Conservation (phyloP, 306 rosid genomes). For the Cicer yamashitae region DNA sequence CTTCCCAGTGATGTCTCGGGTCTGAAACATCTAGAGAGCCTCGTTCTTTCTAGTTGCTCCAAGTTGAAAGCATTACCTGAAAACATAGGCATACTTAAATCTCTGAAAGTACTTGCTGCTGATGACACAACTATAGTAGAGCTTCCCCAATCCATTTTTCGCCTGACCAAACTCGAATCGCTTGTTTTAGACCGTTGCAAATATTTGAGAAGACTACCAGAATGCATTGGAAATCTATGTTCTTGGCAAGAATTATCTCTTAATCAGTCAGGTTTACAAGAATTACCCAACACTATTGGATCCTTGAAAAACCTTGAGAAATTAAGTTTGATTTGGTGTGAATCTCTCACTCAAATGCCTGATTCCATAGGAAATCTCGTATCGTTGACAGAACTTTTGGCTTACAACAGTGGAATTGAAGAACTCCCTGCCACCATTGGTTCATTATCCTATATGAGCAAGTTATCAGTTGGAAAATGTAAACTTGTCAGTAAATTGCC, state of each 20-base stretch:
- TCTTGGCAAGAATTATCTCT: slow-evolving; percentile 62
- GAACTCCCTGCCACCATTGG: slow-evolving; percentile 65
- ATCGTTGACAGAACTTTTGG: slow-evolving; percentile 44
- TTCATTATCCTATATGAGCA: slow-evolving; percentile 52
- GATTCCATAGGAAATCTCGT: slow-evolving; percentile 54
- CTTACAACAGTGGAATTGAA: slow-evolving; percentile 41
- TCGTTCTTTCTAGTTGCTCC: slow-evolving; percentile 53
- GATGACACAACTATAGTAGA: slow-evolving; percentile 51
- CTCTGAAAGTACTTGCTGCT: slow-evolving; percentile 55
- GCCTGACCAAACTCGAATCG: slow-evolving; percentile 56
- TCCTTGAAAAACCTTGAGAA: slow-evolving; percentile 61
- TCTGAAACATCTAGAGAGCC: slow-evolving; percentile 58
- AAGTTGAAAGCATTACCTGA: slow-evolving; percentile 57
- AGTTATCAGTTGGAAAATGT: slow-evolving; percentile 49
- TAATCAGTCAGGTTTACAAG: slow-evolving; percentile 49
- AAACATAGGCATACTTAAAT: slow-evolving; percentile 51
- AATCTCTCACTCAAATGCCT: slow-evolving; percentile 57
- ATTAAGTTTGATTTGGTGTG: slow-evolving; percentile 53
- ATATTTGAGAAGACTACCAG: slow-evolving; percentile 52
- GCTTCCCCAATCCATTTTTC: slow-evolving; percentile 60
- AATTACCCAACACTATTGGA: slow-evolving; percentile 61
- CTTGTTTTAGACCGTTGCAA: slow-evolving; percentile 52
- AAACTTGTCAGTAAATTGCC: slow-evolving; percentile 51
- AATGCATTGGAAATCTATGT: slow-evolving; percentile 53
- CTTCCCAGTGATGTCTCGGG: slow-evolving; percentile 68